Evolutionary conservation across 176 grass and related monocot genomes (phyloP).

Genomic region (sorghum (Sorghum bicolor)): DNA sequence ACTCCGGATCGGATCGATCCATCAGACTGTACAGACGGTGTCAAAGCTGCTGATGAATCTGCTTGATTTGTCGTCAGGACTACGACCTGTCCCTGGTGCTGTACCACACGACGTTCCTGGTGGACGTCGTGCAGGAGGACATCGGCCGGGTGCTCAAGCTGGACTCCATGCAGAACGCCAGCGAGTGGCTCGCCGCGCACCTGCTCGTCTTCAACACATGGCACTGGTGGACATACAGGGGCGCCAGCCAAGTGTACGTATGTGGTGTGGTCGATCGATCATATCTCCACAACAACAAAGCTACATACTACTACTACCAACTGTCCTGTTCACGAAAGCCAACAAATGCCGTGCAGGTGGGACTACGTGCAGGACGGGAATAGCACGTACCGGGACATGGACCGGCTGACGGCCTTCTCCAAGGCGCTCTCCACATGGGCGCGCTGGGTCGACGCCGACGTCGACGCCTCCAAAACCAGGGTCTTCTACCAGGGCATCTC

Average conservation of each 20-base stretch:
- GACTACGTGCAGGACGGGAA: constrained; percentile 48
- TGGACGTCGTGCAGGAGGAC: constrained; percentile 38
- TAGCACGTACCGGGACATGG: constrained; percentile 39
- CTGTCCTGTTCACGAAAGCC: not conserved
- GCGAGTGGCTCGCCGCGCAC: constrained; percentile 41
- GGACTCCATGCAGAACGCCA: constrained; percentile 30
- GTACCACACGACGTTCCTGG: constrained; percentile 47
- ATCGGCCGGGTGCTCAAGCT: constrained; percentile 50
- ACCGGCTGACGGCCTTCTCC: constrained; percentile 44
- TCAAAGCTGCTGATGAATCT: too few species aligned
- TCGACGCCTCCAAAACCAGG: constrained; percentile 33
- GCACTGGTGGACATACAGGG: constrained; percentile 64
- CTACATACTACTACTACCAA: too few species aligned
- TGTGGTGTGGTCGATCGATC: not conserved
- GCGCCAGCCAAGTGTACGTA: constrained; percentile 53
- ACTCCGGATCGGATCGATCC: not conserved
- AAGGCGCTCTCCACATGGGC: constrained; percentile 59
- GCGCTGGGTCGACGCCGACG: constrained; percentile 41
- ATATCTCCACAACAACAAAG: not conserved
- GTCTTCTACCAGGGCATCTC: constrained; percentile 71
- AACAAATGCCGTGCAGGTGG: constrained; percentile 35
- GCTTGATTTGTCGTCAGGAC: constrained; percentile 1
- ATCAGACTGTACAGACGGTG: too few species aligned
- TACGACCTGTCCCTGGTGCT: constrained; percentile 35
- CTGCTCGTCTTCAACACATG: constrained; percentile 64